Evolutionary conservation across 306 rosid genomes (phyloP).

Genomic region (Urtica urens): DNA sequence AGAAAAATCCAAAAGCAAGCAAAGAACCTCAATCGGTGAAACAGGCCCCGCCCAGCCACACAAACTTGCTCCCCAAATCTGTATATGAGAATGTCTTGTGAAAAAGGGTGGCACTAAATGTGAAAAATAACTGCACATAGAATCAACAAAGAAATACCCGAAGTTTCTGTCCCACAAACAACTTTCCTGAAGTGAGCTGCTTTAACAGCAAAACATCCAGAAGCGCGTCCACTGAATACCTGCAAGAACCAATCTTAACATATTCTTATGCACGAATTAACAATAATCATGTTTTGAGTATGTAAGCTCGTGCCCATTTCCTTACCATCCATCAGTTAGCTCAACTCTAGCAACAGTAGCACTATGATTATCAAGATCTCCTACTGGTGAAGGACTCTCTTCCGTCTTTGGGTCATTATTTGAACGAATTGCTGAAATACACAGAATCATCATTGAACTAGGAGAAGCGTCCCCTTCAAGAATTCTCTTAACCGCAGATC

Average conservation of each 20-base stretch:
- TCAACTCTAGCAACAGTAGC: conserved; percentile 45
- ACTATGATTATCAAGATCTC: conserved; percentile 23
- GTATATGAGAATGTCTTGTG: conserved; percentile 14
- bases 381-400: conserved; percentile 11
- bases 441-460: conserved; percentile 60
- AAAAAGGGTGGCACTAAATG: too few species aligned
- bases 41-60: conserved; percentile 73
- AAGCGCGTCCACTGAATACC: conserved; percentile 72
- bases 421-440: conserved; percentile 63
- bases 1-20: conserved; percentile 2
- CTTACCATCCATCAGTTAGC: conserved; percentile 77
- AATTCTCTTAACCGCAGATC: conserved; percentile 72
- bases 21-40: conserved; percentile 73
- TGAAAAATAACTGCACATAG: conserved; percentile 13
- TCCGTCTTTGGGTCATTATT: conserved; percentile 26
- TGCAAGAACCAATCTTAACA: conserved; percentile 32
- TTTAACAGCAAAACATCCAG: conserved; percentile 64
- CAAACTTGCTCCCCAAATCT: conserved; percentile 88
- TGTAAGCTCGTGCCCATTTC: conserved; percentile 6
- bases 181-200: conserved; percentile 52
- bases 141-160: conserved; percentile 35
- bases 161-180: conserved; percentile 87
- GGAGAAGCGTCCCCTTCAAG: conserved; percentile 85
- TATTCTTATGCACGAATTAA: conserved; percentile 17
- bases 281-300: conserved; percentile 13